These are phyloP conservation scores for Cryphonectria naterciae DNA, from an alignment of 2,329 filamentous ascomycete genomes.

Conservation along the genomic window DNA sequence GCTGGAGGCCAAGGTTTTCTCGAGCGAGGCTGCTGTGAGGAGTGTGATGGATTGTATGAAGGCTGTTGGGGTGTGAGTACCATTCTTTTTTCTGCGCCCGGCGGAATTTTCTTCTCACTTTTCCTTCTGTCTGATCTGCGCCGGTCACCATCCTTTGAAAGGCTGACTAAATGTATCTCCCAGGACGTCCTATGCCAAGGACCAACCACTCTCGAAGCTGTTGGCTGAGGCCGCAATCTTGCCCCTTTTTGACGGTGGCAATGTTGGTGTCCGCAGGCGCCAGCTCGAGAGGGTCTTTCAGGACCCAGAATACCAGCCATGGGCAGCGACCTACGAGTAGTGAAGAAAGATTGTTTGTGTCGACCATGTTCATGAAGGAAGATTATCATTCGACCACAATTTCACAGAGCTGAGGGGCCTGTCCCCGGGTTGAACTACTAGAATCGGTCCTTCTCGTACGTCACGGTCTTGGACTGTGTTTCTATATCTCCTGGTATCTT, in stretches of 20 bases:
- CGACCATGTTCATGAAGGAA: no score
- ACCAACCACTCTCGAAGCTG: constrained; percentile 47
- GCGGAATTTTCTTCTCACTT: no score
- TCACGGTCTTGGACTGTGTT: not conserved
- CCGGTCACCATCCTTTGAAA: constrained; percentile 4
- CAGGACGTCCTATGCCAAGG: constrained; percentile 45
- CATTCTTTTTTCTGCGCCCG: rapidly evolving
- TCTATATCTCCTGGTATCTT: no score
- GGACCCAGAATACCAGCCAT: constrained; percentile 49
- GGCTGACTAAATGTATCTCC: not conserved
- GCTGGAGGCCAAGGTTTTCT: constrained; percentile 54
- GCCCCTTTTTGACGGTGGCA: constrained; percentile 58
- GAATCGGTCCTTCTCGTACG: not conserved
- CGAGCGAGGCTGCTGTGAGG: constrained; percentile 52
- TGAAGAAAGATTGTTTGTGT: not conserved
- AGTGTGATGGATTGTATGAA: constrained; percentile 53
- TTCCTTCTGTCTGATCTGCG: constrained; percentile 36
- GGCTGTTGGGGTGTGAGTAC: constrained; percentile 51
- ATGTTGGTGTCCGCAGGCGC: constrained; percentile 55
- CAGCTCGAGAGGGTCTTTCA: constrained; percentile 52
- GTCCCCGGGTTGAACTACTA: not conserved
- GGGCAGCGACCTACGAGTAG: constrained; percentile 41
- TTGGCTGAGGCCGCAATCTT: constrained; percentile 50
- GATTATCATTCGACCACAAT: no score
- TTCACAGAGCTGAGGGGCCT: no score